phyloP scores from a whole-genome alignment of 139 green algal species.

The Astrephomene gubernaculifera region DNA sequence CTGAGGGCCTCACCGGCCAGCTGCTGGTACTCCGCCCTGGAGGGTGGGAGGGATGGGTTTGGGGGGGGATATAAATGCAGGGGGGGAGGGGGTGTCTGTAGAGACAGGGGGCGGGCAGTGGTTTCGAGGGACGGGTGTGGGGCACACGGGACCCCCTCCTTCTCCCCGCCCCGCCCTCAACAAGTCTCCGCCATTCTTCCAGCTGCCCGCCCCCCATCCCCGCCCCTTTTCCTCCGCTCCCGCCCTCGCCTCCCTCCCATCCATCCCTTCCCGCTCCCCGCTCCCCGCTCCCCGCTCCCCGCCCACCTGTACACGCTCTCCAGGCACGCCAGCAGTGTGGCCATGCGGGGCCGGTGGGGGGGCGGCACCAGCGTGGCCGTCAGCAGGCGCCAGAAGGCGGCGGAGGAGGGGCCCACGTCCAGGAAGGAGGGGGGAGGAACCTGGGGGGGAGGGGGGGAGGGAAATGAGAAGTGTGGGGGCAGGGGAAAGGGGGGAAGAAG shows the following conservation, averaged over 20 bases:
- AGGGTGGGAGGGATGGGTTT: neutral
- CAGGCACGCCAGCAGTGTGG: constrained; percentile 39
- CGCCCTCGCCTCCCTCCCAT: too few species aligned
- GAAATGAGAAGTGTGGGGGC: neutral
- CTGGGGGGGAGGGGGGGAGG: neutral
- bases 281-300: neutral
- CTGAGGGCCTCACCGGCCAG: constrained; percentile 10
- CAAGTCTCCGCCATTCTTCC: too few species aligned
- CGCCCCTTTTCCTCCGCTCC: neutral
- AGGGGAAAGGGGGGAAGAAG: neutral
- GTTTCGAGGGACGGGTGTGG: too few species aligned
- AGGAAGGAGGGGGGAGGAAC: constrained; percentile 28
- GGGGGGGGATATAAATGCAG: neutral
- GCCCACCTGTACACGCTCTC: constrained; percentile 41
- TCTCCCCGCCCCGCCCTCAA: too few species aligned
- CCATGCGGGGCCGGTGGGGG: neutral
- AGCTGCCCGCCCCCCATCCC: too few species aligned
- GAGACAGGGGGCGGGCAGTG: too few species aligned
- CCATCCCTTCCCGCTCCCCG: neutral
- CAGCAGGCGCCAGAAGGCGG: constrained; percentile 30
- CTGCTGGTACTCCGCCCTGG: constrained; percentile 44
- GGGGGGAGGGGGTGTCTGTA: too few species aligned
- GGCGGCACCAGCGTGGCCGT: constrained; percentile 12
- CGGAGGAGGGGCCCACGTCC: constrained; percentile 28
- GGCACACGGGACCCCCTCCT: too few species aligned